A percentile compares a stretch with the other conserved stretches of the same genome.
Conservation (phyloP, 345 rosid genomes). For the Ricinus communis region DNA sequence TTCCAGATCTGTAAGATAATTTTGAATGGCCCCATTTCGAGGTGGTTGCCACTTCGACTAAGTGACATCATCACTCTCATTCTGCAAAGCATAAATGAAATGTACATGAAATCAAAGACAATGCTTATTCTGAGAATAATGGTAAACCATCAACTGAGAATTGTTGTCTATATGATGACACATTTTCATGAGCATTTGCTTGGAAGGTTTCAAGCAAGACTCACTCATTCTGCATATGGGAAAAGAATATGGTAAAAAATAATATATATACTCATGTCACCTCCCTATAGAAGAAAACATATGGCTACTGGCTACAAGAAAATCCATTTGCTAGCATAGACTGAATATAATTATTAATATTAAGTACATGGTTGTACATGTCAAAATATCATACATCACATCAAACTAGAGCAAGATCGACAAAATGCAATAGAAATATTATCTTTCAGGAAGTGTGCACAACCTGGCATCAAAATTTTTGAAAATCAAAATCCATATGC, state of each 20-base stretch:
- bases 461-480: neutral
- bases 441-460: neutral
- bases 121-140: neutral
- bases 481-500: neutral
- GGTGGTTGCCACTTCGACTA: neutral
- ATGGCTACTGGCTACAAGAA: too few species aligned
- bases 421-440: neutral
- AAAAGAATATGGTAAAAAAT: neutral
- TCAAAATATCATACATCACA: too few species aligned
- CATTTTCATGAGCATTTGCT: neutral
- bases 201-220: neutral
- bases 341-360: too few species aligned
- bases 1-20: neutral
- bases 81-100: neutral
- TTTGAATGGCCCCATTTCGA: constrained; percentile 1
- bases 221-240: neutral
- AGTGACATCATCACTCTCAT: neutral
- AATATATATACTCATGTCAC: too few species aligned
- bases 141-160: neutral
- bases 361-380: too few species aligned
- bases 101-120: neutral
- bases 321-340: neutral
- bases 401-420: neutral
- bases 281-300: too few species aligned
- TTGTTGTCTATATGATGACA: too few species aligned